phyloP scores from a whole-genome alignment of 805 yeast species.

The Starmerella scarabaei region DNA sequence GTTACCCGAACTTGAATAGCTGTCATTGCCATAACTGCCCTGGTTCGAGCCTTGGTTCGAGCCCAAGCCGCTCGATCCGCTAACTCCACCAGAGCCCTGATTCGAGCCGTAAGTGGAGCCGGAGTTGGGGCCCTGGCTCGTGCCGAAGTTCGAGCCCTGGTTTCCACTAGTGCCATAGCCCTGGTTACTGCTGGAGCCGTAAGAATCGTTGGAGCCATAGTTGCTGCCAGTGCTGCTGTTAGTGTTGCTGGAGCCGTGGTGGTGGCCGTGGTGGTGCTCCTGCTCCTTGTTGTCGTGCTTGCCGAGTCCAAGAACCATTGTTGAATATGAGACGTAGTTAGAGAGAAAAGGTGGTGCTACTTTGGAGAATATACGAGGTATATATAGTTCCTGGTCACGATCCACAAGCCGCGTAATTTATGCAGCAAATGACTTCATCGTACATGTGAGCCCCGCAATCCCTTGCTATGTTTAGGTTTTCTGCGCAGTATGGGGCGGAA shows the following conservation, averaged over 20 bases:
- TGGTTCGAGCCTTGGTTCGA: not conserved
- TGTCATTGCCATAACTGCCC: no score
- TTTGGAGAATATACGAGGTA: not conserved
- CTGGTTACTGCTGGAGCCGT: slow-evolving; percentile 1
- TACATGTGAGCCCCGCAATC: no score
- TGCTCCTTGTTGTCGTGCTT: slow-evolving; percentile 2
- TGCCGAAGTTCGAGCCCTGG: not conserved
- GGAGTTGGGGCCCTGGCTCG: not conserved
- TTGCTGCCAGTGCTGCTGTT: not conserved
- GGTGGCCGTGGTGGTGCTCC: not conserved
- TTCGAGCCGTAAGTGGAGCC: not conserved
- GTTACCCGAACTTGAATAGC: no score
- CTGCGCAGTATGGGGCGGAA: no score
- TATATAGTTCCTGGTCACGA: not conserved
- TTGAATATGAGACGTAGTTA: no score
- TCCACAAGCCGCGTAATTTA: slow-evolving; percentile 2
- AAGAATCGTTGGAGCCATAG: not conserved
- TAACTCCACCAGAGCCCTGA: slow-evolving; percentile 1
- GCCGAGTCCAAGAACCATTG: slow-evolving; percentile 9
- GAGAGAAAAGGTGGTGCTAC: not conserved
- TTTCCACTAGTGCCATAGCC: not conserved
- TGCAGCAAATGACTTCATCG: no score
- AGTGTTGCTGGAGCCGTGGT: slow-evolving; percentile 1
- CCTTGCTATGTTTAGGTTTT: no score
- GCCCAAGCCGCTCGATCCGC: not conserved